Evolutionary conservation across 2,329 filamentous ascomycete species (phyloP), one percentile per base, ranked within the genome.

Genomic region (Aspergillus quadricinctus): DNA sequence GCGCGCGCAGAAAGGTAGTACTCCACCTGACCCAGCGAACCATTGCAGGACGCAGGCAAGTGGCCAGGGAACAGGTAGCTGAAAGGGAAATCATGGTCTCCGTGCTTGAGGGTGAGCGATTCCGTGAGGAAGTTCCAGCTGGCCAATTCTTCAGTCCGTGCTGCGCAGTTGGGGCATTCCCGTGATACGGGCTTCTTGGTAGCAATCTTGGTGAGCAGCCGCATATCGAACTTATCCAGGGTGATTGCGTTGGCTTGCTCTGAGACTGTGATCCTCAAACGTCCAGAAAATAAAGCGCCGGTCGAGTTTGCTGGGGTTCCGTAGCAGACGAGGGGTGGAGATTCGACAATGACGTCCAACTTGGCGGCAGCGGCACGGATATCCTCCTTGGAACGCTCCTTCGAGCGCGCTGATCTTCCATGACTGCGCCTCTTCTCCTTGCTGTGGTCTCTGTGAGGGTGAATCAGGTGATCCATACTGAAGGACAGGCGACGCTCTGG

Each of bases 11-110:
- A 81, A 65, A 97, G 87, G 62, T 86, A 84, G 77, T 97, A 97
- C 61, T 89, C 81, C 60, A 97, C 86, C 55, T 81, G 81, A 19
- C 88, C 83, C 50, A 97, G 76, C 6, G 83, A 78, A 53, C 88
- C 88, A 68, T 92, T 87, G 67, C 89, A 90, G 45, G 86, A 89
- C 2, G 91, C 89, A 3, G 93, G 92, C n/a, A 96, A 82, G 67
- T 93, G 83, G 21, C 94, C 94, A 1, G 87, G 85, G 48, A 99
- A 83, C 52, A 97, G 81, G 64, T 91, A 88, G 65, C 91, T 96
- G 75, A 97, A 96, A 50, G 94, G 93, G 70, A 92, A 95, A 48
- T 85, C 81, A 72, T 97, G 91, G 50, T 81, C 76, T 58, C 88
- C 87, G 74, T 69, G 64, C 51, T 74, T 74, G 46, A 73, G 66